A percentile compares a stretch with the other conserved stretches of the same genome.
Conservation (phyloP, 2,329 filamentous ascomycete genomes). For the Sclerotinia glacialis region DNA sequence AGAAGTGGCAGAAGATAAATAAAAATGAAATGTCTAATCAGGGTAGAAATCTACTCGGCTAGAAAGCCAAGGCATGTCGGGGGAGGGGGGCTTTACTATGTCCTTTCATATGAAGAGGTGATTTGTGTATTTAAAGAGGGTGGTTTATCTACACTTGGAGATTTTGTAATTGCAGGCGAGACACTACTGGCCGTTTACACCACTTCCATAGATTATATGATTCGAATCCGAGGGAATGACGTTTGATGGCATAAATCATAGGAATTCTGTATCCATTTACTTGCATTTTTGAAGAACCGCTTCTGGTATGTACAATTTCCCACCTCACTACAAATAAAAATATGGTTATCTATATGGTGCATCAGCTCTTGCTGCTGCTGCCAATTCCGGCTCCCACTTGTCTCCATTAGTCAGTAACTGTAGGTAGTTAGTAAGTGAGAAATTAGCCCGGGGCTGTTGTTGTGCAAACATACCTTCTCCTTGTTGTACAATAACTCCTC, state of each 20-base stretch:
- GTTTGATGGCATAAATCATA: neutral
- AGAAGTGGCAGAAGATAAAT: neutral
- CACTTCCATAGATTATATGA: neutral
- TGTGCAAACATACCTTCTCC: slow-evolving; percentile 57
- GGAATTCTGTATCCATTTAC: slow-evolving; percentile 2
- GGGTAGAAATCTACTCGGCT: neutral
- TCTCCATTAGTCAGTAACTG: slow-evolving; percentile 86
- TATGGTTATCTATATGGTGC: slow-evolving; percentile 76
- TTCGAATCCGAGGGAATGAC: neutral
- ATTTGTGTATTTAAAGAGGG: neutral
- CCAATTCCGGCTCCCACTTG: slow-evolving; percentile 97
- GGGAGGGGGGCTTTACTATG: neutral
- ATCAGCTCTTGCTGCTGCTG: slow-evolving; percentile 87
- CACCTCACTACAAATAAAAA: slow-evolving; percentile 15
- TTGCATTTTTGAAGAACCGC: slow-evolving; percentile 15
- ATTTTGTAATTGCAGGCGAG: neutral
- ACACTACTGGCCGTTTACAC: too few relatives aligned
- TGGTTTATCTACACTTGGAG: neutral
- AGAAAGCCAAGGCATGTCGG: neutral
- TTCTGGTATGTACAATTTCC: slow-evolving; percentile 21
- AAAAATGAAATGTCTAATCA: neutral
- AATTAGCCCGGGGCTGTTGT: too few relatives aligned
- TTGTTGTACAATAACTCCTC: slow-evolving; percentile 98
- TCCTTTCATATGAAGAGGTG: neutral
- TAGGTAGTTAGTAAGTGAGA: slow-evolving; percentile 30